A percentile compares a stretch with the other conserved stretches of the same genome.
These are phyloP conservation scores for Fraxinus nigra DNA, from an alignment of 305 asterid species.

Conservation along the genomic window DNA sequence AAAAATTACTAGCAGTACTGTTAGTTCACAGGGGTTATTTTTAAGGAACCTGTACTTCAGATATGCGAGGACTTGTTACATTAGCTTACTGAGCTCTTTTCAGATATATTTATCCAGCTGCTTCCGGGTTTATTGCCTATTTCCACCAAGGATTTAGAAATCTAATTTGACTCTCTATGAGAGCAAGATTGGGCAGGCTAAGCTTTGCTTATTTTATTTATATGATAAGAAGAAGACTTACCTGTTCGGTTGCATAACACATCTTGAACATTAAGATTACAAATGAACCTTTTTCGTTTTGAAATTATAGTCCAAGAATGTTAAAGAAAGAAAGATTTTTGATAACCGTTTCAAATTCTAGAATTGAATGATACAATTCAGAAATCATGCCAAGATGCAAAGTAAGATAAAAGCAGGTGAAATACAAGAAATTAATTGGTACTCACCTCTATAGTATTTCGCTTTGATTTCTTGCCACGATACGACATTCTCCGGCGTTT, in stretches of 20 bases:
- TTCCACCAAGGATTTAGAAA: not conserved
- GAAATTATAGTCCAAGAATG: not conserved
- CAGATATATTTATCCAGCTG: not conserved
- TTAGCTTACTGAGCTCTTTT: not conserved
- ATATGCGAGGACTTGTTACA: not conserved
- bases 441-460: constrained; percentile 63
- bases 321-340: not conserved
- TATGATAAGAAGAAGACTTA: not conserved
- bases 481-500: constrained; percentile 95
- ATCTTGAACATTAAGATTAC: not conserved
- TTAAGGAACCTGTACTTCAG: not conserved
- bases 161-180: not conserved
- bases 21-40: not conserved
- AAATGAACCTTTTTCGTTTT: not conserved
- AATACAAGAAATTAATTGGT: not conserved
- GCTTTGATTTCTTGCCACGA: constrained; percentile 85
- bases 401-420: constrained; percentile 9
- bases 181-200: not conserved
- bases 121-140: not conserved
- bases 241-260: not conserved
- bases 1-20: not conserved
- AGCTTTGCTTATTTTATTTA: not conserved
- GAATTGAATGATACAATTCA: not conserved
- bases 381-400: not conserved
- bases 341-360: not conserved